These are phyloP conservation scores for Paecilomyces niveus DNA, from an alignment of 2,329 filamentous ascomycete genomes.

Conservation along the genomic window DNA sequence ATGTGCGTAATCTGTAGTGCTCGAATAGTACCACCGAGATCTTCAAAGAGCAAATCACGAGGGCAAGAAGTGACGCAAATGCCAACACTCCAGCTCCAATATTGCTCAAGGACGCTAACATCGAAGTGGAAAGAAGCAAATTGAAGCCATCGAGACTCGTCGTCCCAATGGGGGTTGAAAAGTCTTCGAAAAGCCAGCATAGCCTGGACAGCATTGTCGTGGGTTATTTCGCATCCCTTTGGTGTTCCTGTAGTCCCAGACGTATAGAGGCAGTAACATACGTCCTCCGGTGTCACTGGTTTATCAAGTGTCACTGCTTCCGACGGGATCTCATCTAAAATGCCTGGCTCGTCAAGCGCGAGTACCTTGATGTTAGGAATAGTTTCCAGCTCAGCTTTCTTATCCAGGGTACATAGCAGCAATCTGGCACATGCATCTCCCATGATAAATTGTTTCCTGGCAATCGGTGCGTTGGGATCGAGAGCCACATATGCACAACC, in stretches of 20 bases:
- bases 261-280: slow-evolving; percentile 80
- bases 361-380: slow-evolving; percentile 34
- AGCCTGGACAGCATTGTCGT: slow-evolving; percentile 81
- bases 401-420: slow-evolving; percentile 52
- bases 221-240: slow-evolving; percentile 82
- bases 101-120: slow-evolving; percentile 87
- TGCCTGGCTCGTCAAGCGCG: slow-evolving; percentile 37
- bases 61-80: slow-evolving; percentile 78
- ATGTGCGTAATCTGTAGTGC: slow-evolving; percentile 76
- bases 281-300: slow-evolving; percentile 44
- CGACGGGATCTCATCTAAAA: slow-evolving; percentile 28
- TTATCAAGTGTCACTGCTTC: slow-evolving; percentile 27
- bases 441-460: slow-evolving; percentile 71
- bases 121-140: slow-evolving; percentile 95
- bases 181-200: slow-evolving; percentile 79
- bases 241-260: slow-evolving; percentile 81
- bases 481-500: slow-evolving; percentile 76
- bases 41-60: slow-evolving; percentile 76
- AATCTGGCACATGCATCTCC: slow-evolving; percentile 61
- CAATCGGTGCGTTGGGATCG: slow-evolving; percentile 64
- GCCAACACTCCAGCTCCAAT: slow-evolving; percentile 90
- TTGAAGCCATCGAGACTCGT: slow-evolving; percentile 73
- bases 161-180: slow-evolving; percentile 67
- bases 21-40: slow-evolving; percentile 66
- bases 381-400: slow-evolving; percentile 31